Conservation (phyloP, 2,329 filamentous ascomycete genomes). For the Talaromyces marneffei region DNA sequence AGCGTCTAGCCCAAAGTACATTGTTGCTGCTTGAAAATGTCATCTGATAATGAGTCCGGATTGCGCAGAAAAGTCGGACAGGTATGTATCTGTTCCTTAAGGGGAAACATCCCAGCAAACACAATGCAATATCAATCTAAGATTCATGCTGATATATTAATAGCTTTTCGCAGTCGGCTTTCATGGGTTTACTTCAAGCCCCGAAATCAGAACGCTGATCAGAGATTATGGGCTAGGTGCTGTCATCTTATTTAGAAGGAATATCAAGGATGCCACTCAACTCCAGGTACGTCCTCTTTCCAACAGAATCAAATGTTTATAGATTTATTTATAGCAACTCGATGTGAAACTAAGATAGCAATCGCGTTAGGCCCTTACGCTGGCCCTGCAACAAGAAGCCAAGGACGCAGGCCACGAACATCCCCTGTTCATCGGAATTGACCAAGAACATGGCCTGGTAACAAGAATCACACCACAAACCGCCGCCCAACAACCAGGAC, state of each 20-base stretch:
- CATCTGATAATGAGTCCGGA: slow-evolving; percentile 5
- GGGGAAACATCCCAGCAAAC: not conserved
- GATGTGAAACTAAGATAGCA: too few relatives aligned
- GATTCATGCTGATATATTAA: not conserved
- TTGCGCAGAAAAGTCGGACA: slow-evolving; percentile 31
- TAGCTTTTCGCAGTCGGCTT: slow-evolving; percentile 45
- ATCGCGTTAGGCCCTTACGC: slow-evolving; percentile 27
- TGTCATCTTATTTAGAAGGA: slow-evolving; percentile 40
- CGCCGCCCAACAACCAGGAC: slow-evolving; percentile 37
- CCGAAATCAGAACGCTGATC: slow-evolving; percentile 41
- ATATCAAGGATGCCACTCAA: slow-evolving; percentile 35
- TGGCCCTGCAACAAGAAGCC: slow-evolving; percentile 37
- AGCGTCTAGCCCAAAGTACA: too few relatives aligned
- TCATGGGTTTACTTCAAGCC: slow-evolving; percentile 33
- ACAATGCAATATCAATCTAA: not conserved
- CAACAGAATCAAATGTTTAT: too few relatives aligned
- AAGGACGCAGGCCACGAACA: slow-evolving; percentile 34
- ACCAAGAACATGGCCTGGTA: slow-evolving; percentile 44
- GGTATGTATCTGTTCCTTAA: slow-evolving; percentile 19
- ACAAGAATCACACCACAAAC: slow-evolving; percentile 38
- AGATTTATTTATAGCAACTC: too few relatives aligned
- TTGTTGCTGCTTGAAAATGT: not conserved
- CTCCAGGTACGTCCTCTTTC: slow-evolving; percentile 25
- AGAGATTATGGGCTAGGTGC: slow-evolving; percentile 37
- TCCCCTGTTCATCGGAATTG: slow-evolving; percentile 41